Evolutionary conservation across 2,329 filamentous ascomycete species (phyloP).

Genomic region (Cytospora leucostoma): DNA sequence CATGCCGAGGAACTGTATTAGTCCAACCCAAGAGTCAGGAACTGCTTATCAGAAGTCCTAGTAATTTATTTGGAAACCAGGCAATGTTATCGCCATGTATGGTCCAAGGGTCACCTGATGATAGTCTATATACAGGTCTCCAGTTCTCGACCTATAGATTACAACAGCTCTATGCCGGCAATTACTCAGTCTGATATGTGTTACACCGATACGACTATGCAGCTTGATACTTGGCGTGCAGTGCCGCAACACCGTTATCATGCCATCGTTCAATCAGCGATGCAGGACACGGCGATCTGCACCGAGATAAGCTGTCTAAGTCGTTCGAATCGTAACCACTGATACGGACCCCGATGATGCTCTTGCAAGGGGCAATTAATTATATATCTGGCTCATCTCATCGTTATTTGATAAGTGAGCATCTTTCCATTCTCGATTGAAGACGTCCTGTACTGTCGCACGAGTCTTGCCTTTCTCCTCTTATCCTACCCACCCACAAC

Average conservation of each 20-base stretch:
- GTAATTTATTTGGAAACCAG: too few relatives aligned
- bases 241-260: conserved; percentile 1
- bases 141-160: too few relatives aligned
- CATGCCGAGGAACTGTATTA: too few relatives aligned
- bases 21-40: too few relatives aligned
- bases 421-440: background rate
- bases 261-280: background rate
- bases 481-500: background rate
- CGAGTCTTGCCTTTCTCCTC: too few relatives aligned
- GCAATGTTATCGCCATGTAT: too few relatives aligned
- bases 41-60: too few relatives aligned
- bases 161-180: too few relatives aligned
- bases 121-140: too few relatives aligned
- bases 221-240: background rate
- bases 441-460: background rate
- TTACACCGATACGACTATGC: background rate
- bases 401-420: too few relatives aligned
- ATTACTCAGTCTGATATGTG: background rate
- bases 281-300: conserved; percentile 16
- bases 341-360: background rate
- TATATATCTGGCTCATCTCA: background rate
- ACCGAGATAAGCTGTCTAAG: conserved; percentile 12
- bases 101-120: too few relatives aligned
- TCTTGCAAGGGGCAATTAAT: background rate
- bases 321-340: conserved; percentile 1